Conservation (phyloP, 164 flowering plant species). For the Sedum album region DNA sequence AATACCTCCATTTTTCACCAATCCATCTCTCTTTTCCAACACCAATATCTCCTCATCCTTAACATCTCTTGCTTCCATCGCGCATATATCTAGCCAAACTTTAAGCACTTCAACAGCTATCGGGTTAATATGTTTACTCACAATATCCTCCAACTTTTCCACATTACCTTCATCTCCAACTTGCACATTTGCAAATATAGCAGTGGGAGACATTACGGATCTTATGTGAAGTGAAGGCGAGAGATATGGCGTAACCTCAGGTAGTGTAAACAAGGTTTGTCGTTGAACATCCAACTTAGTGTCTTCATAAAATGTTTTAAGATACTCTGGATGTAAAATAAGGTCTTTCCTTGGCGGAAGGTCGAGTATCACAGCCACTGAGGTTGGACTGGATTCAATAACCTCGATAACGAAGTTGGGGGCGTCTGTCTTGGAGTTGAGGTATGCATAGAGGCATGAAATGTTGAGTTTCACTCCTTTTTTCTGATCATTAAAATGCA, state of each 20-base stretch:
- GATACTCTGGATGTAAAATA: constrained; percentile 51
- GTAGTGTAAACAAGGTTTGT: constrained; percentile 27
- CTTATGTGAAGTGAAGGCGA: constrained; percentile 56
- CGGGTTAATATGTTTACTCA: constrained; percentile 3
- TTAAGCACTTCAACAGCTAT: not conserved
- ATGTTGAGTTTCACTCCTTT: constrained; percentile 59
- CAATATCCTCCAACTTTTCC: constrained; percentile 9
- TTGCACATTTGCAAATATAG: constrained; percentile 35
- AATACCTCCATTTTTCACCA: constrained; percentile 38
- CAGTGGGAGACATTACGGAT: constrained; percentile 48
- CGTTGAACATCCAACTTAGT: constrained; percentile 45
- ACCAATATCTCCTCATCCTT: constrained; percentile 35
- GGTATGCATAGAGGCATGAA: constrained; percentile 49
- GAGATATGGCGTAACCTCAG: constrained; percentile 46
- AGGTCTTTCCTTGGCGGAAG: constrained; percentile 64
- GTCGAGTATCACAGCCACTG: constrained; percentile 56
- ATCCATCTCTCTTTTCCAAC: constrained; percentile 45
- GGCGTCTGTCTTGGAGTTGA: constrained; percentile 56
- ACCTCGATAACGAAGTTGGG: constrained; percentile 67
- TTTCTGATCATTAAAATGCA: constrained; percentile 51
- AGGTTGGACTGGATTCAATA: constrained; percentile 48
- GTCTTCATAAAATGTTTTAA: constrained; percentile 53
- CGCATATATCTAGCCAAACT: constrained; percentile 4
- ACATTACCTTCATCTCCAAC: constrained; percentile 15
- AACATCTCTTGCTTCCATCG: constrained; percentile 17